These are phyloP conservation scores for Aureobasidium sp. DNA, from an alignment of 2,329 filamentous ascomycete genomes.

Conservation along the genomic window DNA sequence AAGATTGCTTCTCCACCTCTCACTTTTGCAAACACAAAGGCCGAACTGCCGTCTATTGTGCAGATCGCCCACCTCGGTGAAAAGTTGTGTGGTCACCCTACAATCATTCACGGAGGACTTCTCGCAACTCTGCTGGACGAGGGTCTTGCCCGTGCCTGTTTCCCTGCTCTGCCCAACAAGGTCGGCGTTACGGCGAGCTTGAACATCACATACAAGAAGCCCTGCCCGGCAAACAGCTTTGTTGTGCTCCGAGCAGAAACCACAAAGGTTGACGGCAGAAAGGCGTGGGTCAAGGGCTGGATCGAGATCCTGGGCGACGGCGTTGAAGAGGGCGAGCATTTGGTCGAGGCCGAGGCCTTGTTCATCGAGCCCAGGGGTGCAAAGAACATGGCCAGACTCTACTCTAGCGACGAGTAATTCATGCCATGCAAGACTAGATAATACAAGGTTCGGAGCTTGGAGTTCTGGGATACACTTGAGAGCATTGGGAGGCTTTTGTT, in stretches of 20 bases:
- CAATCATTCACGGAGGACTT: conserved; percentile 82
- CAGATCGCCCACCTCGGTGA: conserved; percentile 68
- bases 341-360: conserved; percentile 76
- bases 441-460: background rate
- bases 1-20: conserved; percentile 75
- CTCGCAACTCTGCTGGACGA: conserved; percentile 91
- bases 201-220: conserved; percentile 71
- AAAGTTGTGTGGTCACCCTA: conserved; percentile 79
- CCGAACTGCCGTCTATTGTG: conserved; percentile 48
- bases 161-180: conserved; percentile 77
- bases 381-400: conserved; percentile 34
- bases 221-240: conserved; percentile 65
- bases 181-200: conserved; percentile 80
- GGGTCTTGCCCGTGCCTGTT: conserved; percentile 78
- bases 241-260: conserved; percentile 73
- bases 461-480: background rate
- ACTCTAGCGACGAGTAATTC: background rate
- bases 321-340: conserved; percentile 44
- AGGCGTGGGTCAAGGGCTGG: conserved; percentile 85
- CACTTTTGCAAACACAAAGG: conserved; percentile 48
- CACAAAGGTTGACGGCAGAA: conserved; percentile 78
- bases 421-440: background rate
- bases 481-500: background rate
- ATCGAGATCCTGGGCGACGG: conserved; percentile 64
- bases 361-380: conserved; percentile 85